Evolutionary conservation across 2,329 filamentous ascomycete genomes (phyloP).

Genomic region (Trichoderma oligosporum): DNA sequence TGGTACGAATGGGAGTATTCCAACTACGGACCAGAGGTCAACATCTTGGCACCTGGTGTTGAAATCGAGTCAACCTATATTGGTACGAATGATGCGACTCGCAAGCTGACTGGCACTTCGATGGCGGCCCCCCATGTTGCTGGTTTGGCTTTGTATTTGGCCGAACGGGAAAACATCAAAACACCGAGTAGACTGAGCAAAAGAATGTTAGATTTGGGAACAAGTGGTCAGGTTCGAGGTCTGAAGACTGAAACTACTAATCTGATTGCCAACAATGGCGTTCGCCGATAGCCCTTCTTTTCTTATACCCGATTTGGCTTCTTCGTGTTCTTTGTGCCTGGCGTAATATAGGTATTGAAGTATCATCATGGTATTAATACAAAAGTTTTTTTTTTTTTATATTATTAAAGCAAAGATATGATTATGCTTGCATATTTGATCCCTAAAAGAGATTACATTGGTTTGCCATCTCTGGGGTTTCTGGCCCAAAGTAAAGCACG

Average conservation of each 20-base stretch:
- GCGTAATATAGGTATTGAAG: neutral
- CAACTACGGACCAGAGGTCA: conserved; percentile 48
- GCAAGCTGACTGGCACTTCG: conserved; percentile 54
- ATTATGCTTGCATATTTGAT: too few relatives aligned
- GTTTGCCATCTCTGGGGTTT: too few relatives aligned
- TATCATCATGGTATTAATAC: conserved; percentile 4
- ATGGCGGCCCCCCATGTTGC: conserved; percentile 61
- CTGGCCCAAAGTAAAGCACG: neutral
- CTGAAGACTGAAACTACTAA: conserved; percentile 39
- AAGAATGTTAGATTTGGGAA: conserved; percentile 41
- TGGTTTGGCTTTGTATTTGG: conserved; percentile 56
- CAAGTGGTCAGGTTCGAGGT: conserved; percentile 37
- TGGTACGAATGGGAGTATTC: conserved; percentile 43
- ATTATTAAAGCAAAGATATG: too few relatives aligned
- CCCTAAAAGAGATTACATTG: too few relatives aligned
- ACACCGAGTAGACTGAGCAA: conserved; percentile 40
- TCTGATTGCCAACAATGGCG: conserved; percentile 48
- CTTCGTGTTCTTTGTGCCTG: neutral
- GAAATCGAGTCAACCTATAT: conserved; percentile 46
- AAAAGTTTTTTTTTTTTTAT: neutral
- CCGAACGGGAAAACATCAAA: conserved; percentile 39
- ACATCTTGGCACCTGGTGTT: conserved; percentile 51
- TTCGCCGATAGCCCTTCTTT: neutral
- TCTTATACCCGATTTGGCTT: neutral
- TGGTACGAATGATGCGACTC: conserved; percentile 39